These are phyloP conservation scores for Penicillium sp. DNA, from an alignment of 2,329 filamentous ascomycete species.

Conservation along the genomic window DNA sequence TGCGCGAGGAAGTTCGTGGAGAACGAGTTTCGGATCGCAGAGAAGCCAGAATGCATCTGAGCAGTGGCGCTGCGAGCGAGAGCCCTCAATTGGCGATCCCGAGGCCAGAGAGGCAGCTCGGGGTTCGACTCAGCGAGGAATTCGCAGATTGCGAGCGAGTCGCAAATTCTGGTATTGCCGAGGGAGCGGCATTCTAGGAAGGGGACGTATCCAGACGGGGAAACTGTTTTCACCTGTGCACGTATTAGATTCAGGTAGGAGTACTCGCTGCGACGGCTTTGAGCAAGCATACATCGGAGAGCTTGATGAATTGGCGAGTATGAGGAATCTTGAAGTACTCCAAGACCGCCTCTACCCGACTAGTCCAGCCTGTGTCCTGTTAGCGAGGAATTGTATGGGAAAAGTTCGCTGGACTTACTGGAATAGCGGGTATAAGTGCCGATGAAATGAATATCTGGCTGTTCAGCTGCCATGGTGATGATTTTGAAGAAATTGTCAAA, in stretches of 20 bases:
- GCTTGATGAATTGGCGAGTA: conserved; percentile 30
- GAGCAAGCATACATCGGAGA: conserved; percentile 33
- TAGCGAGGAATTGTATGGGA: conserved; percentile 1
- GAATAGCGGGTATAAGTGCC: conserved; percentile 43
- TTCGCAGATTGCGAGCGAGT: conserved; percentile 44
- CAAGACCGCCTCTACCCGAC: conserved; percentile 41
- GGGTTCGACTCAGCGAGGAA: conserved; percentile 43
- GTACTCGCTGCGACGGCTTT: not conserved
- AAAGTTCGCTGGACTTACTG: conserved; percentile 29
- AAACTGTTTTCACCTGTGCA: conserved; percentile 33
- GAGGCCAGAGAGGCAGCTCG: conserved; percentile 39
- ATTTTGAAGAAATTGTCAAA: conserved; percentile 2
- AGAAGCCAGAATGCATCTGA: conserved; percentile 46
- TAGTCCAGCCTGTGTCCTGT: conserved; percentile 41
- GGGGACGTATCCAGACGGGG: conserved; percentile 41
- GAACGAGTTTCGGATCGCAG: conserved; percentile 33
- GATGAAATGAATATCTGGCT: conserved; percentile 38
- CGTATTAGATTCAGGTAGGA: not conserved
- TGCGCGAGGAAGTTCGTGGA: conserved; percentile 39
- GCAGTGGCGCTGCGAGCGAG: conserved; percentile 41
- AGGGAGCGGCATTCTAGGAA: conserved; percentile 35
- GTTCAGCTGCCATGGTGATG: conserved; percentile 22
- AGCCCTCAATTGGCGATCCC: conserved; percentile 40
- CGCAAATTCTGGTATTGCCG: conserved; percentile 31
- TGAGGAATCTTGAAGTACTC: conserved; percentile 45